Base-by-base conservation (phyloP, 2,329 filamentous ascomycete genomes). In the Stachybotrys elegans region DNA sequence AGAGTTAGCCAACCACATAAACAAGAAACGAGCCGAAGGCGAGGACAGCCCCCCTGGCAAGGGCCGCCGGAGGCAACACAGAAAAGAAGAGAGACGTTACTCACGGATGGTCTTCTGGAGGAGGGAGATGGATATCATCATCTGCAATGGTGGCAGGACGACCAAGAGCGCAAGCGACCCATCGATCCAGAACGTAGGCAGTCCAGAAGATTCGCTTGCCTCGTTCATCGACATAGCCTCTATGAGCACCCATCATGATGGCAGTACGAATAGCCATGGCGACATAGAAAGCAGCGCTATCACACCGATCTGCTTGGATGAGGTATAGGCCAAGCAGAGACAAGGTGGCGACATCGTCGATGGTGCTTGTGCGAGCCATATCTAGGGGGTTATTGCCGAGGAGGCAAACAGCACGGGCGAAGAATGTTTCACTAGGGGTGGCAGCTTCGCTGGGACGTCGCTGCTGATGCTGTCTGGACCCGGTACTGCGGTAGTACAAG, bases 131-230 rank as follows among this genome's bases (percentile, higher is more conserved):
- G 44, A 77, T 71, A 3, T 70, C 70, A 27, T 75, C 71, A 34
- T 76, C 71, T 25, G 63, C 60, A 12, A 74, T 68, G 3, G 65
- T 63, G 0, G 72, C 68, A 1, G 73, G 71, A 13, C 73, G 65
- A 5, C 74, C 73, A 62, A 74, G 71, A 5, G 76, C 57, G 44
- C 70, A 74, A 47, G 72, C 70, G 34, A 76, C 49, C 57, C 61
- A 75, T 37, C 72, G 63, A 48, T 76, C 72, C 13, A 77, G 54
- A n/a, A 72, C 63, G 44, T 74, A 76, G 3, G 76, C 60, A 0
- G 72, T 76, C 73, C 73, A 77, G 43, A 77, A 76, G 6, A 71
- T 60, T 27, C 73, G 59, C 49, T 70, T 74, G 2, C 65, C 66
- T 19, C 55, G 54, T 51, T 76, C 72, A 34, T 72, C 64, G 4